Evolutionary conservation across 2,329 filamentous ascomycete species (phyloP), one percentile per base, ranked within the genome.

Genomic region (Hyphodiscus sp.): DNA sequence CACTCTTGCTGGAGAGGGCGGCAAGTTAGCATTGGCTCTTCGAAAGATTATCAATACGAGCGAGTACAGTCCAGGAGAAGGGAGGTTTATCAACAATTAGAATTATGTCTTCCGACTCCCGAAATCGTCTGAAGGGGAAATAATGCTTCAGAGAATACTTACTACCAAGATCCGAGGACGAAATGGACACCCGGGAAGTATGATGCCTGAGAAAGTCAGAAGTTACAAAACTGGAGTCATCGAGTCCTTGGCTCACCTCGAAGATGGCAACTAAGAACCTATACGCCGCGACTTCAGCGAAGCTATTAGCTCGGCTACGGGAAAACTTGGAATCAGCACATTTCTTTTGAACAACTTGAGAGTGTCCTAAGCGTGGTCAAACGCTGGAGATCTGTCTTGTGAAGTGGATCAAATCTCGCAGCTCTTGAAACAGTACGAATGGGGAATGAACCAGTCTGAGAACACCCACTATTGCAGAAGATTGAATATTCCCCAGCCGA

Each of bases 251-350:
- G 1, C 16, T 20, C 30, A 45, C 49, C 41, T 50, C 49, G 26
- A 50, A 50, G 18, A 43, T 38, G 41, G 23, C 15, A 29, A 50
- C 49, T 15, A 80, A 55, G 51, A 82, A 81, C 2, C 78, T 70
- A 60, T 79, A 79, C 0, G 74, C 75, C 41, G 73, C 73, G 10
- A 80, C 54, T 50, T 81, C 78, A 0, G 72, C 69, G 56, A 73
- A 80, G 3, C 71, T 69, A 1, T 70, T 67, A 1, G 73, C 74
- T 3, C 57, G 58, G 20, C 23, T 26, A n/a, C n/a, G 23, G 23
- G 23, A 8, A 8, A 8, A 8, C 23, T 26, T 26, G 23, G 8
- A 26, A 8, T 26, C 8, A 26, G 23, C 23, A 26, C 8, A 26
- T 8, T 26, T 26, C 23, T 26, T 26, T 26, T 26, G 8, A 8